These are phyloP conservation scores for Lentinula aciculospora DNA, from an alignment of 768 basidiomycete genomes.

Conservation along the genomic window DNA sequence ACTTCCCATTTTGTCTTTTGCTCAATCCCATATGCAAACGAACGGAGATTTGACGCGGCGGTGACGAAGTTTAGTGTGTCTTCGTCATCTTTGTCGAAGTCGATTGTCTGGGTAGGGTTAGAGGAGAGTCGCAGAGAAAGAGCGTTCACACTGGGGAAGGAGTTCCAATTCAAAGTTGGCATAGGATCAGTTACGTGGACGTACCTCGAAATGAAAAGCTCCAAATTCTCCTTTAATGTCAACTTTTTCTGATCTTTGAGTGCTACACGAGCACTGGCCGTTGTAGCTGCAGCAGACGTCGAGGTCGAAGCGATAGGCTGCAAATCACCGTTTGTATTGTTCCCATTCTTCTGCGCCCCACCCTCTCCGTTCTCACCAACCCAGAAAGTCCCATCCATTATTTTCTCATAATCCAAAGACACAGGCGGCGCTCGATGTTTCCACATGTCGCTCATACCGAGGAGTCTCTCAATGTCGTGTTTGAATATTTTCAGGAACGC, in stretches of 20 bases:
- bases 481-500: slow-evolving; percentile 93
- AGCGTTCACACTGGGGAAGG: slow-evolving; percentile 61
- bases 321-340: slow-evolving; percentile 4
- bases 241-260: slow-evolving; percentile 83
- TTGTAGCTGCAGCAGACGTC: no score
- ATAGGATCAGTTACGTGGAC: slow-evolving; percentile 7
- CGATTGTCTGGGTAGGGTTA: slow-evolving; percentile 60
- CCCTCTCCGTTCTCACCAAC: slow-evolving; percentile 15
- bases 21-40: slow-evolving; percentile 83
- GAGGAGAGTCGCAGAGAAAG: slow-evolving; percentile 62
- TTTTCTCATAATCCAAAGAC: slow-evolving; percentile 76
- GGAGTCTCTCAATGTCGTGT: slow-evolving; percentile 78
- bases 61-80: slow-evolving; percentile 97
- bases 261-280: no score
- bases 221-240: slow-evolving; percentile 73
- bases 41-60: slow-evolving; percentile 88
- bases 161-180: neutral
- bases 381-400: slow-evolving; percentile 58
- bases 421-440: slow-evolving; percentile 79
- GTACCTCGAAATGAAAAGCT: slow-evolving; percentile 83
- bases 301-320: no score
- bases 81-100: slow-evolving; percentile 98
- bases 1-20: slow-evolving; percentile 94
- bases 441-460: slow-evolving; percentile 98
- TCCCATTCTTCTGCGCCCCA: slow-evolving; percentile 8